phyloP scores from a whole-genome alignment of 345 rosid genomes.

The Syzygium aqueum region DNA sequence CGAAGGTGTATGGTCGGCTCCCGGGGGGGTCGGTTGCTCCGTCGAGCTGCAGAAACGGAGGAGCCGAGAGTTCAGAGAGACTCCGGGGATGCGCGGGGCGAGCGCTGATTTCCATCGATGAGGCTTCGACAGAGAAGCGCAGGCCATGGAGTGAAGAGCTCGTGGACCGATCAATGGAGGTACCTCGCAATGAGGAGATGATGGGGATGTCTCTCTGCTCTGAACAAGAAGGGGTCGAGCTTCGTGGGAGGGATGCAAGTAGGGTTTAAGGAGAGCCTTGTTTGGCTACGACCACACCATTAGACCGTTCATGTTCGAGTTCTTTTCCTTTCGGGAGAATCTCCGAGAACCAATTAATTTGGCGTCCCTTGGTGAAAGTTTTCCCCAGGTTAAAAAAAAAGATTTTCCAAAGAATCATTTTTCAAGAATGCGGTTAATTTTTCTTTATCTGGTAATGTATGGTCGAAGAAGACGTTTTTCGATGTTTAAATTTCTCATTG shows the following conservation, averaged over 20 bases:
- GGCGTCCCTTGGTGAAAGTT: not conserved
- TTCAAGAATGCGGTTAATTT: too few species aligned
- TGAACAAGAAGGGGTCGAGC: not conserved
- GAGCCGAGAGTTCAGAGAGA: not conserved
- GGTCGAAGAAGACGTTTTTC: too few species aligned
- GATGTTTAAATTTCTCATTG: too few species aligned
- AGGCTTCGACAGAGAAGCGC: not conserved
- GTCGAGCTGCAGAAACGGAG: not conserved
- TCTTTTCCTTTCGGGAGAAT: not conserved
- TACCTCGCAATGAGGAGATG: not conserved
- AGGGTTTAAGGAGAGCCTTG: not conserved
- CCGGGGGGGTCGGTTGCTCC: not conserved
- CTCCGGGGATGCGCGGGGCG: not conserved
- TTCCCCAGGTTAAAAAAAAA: too few species aligned
- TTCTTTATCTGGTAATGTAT: too few species aligned
- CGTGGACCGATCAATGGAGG: not conserved
- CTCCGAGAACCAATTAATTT: not conserved
- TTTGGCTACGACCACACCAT: not conserved
- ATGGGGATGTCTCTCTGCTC: not conserved
- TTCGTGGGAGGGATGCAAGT: not conserved
- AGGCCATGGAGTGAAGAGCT: not conserved
- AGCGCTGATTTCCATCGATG: not conserved
- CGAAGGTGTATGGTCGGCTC: not conserved
- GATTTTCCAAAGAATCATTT: too few species aligned
- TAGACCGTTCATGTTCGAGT: not conserved